These are phyloP conservation scores for Angomonas ambiguus DNA, from an alignment of 208 protist genomes.

Conservation along the genomic window DNA sequence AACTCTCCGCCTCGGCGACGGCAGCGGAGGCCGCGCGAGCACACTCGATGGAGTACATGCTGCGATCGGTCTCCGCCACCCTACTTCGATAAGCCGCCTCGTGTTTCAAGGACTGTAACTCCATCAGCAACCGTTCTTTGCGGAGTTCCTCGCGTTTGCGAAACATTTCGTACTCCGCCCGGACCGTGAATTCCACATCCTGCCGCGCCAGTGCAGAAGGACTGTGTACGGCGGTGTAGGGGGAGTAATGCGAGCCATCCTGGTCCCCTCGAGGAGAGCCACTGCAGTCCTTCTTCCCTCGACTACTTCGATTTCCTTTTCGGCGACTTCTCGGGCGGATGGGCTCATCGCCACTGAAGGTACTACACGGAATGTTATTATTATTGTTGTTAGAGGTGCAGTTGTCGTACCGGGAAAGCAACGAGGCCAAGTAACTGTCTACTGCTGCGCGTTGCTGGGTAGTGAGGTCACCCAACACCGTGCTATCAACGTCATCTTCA, in stretches of 20 bases:
- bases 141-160: conserved; percentile 30
- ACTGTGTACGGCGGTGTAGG: background rate
- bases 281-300: background rate
- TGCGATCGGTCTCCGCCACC: conserved; percentile 21
- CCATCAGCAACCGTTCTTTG: conserved; percentile 40
- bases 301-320: background rate
- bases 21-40: conserved; percentile 24
- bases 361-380: background rate
- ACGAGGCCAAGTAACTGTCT: conserved; percentile 5
- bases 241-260: background rate
- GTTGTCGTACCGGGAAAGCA: conserved; percentile 16
- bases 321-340: conserved; percentile 2
- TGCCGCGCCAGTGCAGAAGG: background rate
- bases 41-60: conserved; percentile 18
- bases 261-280: too few species aligned
- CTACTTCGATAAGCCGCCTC: conserved; percentile 39
- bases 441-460: conserved; percentile 2
- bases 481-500: conserved; percentile 24
- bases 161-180: conserved; percentile 25
- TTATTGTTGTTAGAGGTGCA: background rate
- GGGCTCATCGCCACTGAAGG: background rate
- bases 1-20: conserved; percentile 29
- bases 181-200: conserved; percentile 5
- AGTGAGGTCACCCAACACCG: conserved; percentile 5
- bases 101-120: conserved; percentile 33